Base-by-base conservation (phyloP, 164 flowering plant species). In the Buxus sempervirens region DNA sequence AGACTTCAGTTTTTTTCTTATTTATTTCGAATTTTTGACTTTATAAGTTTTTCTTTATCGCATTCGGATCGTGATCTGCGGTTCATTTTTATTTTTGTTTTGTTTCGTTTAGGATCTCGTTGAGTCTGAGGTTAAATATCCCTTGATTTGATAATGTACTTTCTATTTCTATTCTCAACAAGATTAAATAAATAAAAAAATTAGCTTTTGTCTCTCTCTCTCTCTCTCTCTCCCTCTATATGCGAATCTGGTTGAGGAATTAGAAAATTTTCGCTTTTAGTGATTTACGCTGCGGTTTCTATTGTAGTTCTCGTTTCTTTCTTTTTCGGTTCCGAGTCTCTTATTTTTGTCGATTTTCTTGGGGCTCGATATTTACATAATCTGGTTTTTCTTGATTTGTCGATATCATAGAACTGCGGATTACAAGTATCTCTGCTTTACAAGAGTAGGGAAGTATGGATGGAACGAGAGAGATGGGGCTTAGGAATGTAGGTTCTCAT, bases 401-500 rank as follows among this genome's bases (percentile, higher is more conserved):
- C 45, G 70, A 67, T 68, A 58, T 6, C 25, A 4, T 32, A 45
- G 14, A 10, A 45, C 25, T 24, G 36, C 27, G 20, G 22, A 25
- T 48, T 58, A 41, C 22, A 41, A 58, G 56, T 25, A 13, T 36
- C 8, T 56, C 36, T 56, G n/a, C 36, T 18, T 42, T 23, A 36
- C 38, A 26, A 23, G 25, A n/a, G 55, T 15, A 58, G 41, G 6
- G 63, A 67, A 55, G 41, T 20, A 67, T 65, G 76, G 76, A 62
- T 23, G 76, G 73, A 23, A 27, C 26, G n/a, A 57, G 49, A 12
- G 73, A 64, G 26, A 36, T 27, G 24, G 60, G 72, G 12, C 60
- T 76, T 5, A 54, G 73, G 57, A 68, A 72, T 24, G 76, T 76
- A 21, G 55, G 23, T 60, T 76, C 79, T 22, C 67, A 65, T 20